Evolutionary conservation across 2,329 filamentous ascomycete genomes (phyloP), one percentile per base, ranked within the genome.

Genomic region (Hirsutella rhossiliensis): DNA sequence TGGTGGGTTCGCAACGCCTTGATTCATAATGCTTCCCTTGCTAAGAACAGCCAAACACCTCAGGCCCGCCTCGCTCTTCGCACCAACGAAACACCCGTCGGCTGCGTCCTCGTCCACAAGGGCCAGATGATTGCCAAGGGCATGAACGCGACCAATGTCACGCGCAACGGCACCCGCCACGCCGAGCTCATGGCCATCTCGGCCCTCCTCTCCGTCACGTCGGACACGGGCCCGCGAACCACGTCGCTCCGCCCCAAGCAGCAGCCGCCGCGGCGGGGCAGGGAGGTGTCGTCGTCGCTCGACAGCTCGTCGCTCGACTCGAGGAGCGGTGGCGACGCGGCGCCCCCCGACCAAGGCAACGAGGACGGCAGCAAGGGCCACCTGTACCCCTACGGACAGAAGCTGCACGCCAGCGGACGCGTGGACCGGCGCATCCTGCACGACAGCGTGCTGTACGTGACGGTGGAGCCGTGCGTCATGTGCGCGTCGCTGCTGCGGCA

Each of bases 391-490:
- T 80, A 80, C 45, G 76, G 76, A 5, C 75, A 79, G 53, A 79
- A 78, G 56, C 64, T 75, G 1, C 68, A 76, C 47, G 68, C 71
- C 0, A 62, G 63, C 3, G 64, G 73, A 19, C 73, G 72, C 43
- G 75, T 92, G 51, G 74, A 82, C 43, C 74, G 78, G 30, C 74
- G 73, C 12, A 76, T 90, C 49, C 71, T 97, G 52, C 71, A 69
- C 34, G 77, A 89, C 50, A 75, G 74, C 53, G 84, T 80, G 11
- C 77, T 98, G 42, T 98, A 98, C 63, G 92, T 98, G 41, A 98
- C 92, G 0, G 90, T 98, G 43, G 94, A 98, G 65, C 92, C 92
- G 5, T 98, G 92, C 62, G 87, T 98, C 67, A 98, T 98, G 92
- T 98, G 92, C 60, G 92, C 92, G 12, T 94, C 88, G 7, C 79